Base-by-base conservation (phyloP, 495 filamentous ascomycete species). In the Hypoxylon perforatum region DNA sequence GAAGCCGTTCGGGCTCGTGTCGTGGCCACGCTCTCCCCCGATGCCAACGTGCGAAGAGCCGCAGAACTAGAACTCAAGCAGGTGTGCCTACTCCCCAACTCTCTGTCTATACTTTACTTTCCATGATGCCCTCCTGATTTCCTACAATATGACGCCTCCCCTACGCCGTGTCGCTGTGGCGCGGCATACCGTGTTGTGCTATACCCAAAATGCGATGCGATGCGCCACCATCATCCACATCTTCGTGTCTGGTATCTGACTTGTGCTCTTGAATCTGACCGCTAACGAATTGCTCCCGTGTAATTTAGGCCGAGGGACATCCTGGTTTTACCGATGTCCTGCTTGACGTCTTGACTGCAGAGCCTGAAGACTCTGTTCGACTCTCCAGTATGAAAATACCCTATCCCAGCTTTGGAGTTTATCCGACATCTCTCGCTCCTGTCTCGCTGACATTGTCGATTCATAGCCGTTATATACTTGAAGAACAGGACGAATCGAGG, bases 401-500 rank as follows among this genome's bases (percentile, higher is more conserved):
- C 35, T 50, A 39, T 61, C 33, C 50, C 30, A 53, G 10, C n/a
- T 9, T 1, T 39, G 15, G 19, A 11, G 23, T 11, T 9, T 15
- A 23, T 17, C 46, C 25, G 19, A 28, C 28, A 25, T 30, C 22
- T n/a, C 11, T 23, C 28, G 11, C 8, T 10, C n/a, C 21, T 54
- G 50, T 46, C 61, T 61, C 58, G 54, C 63, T 65, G 36, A 63
- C 19, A 53, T 39, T 49, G 4, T 60, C 47, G 30, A 63, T 54
- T 38, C 42, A 25, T 74, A 99, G 95, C 94, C 68, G 96, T 93
- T 73, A 91, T 99, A 61, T 99, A 98, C 78, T 85, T 99, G 73
- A 99, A 99, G 82, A 97, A 98, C 77, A 90, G 94, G 72, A 91
- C 97, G 74, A 92, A 87, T 74, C 89, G 93, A 71, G 93, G 91